Percentiles rank a stretch among this genome's conserved stretches.
Evolutionary conservation across 257 asterid genomes (phyloP).

Genomic region (Rehmannia glutinosa): DNA sequence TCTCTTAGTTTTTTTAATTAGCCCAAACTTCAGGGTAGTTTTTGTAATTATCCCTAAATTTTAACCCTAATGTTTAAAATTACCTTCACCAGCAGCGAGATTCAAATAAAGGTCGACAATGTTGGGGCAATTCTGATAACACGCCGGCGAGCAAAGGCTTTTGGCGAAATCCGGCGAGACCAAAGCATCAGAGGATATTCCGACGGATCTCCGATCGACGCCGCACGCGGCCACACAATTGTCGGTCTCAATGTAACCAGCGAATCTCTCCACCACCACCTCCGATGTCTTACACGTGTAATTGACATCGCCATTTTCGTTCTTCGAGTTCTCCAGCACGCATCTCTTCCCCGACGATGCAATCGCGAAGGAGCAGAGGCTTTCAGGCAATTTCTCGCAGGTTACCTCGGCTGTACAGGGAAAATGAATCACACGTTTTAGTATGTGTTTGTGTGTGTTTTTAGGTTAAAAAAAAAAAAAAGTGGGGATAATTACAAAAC

Average conservation of each 20-base stretch:
- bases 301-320: conserved; percentile 19
- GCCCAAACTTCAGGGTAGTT: too few relatives aligned
- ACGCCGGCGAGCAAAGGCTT: conserved; percentile 60
- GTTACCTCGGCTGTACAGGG: conserved; percentile 43
- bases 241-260: conserved; percentile 61
- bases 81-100: conserved; percentile 87
- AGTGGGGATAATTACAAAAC: too few relatives aligned
- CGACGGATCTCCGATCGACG: conserved; percentile 47
- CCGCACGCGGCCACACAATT: conserved; percentile 64
- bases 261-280: conserved; percentile 40
- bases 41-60: too few relatives aligned
- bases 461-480: too few relatives aligned
- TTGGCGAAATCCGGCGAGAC: conserved; percentile 43
- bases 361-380: conserved; percentile 53
- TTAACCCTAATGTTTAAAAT: too few relatives aligned
- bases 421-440: too few relatives aligned
- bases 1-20: too few relatives aligned
- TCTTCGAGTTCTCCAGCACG: conserved; percentile 48
- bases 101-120: conserved; percentile 67
- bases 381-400: conserved; percentile 56
- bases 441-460: not conserved
- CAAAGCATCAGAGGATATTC: conserved; percentile 78
- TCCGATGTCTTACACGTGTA: conserved; percentile 67
- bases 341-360: conserved; percentile 71
- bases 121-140: conserved; percentile 62